Evolutionary conservation across 352 stramenopile genomes (phyloP), one percentile per base, ranked within the genome.

Genomic region (Phytophthora pinifolia): DNA sequence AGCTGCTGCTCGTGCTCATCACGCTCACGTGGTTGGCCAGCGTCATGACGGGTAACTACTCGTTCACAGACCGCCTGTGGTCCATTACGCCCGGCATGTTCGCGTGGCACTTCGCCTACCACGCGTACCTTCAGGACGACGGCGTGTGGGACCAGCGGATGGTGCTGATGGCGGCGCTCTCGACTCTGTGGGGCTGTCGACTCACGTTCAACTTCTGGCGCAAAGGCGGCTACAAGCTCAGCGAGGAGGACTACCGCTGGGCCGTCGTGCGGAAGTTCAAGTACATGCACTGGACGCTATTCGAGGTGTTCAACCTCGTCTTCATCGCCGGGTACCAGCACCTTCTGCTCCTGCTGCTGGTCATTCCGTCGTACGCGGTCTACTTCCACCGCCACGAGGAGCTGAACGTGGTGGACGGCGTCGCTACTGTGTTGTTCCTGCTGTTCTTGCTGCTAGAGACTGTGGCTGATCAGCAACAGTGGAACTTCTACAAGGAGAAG

Each of bases 231-330:
- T 98, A 97, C 67, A 70, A 57, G 3, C 94, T 91, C 67, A 77
- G 72, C 14, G 89, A 92, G 25, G 88, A 97, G 64, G 92, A 98
- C 79, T 98, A 98, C 65, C 76, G 92, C 47, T 98, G 91, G 92
- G 86, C 79, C 3, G 74, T 86, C 15, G 49, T 97, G 36, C 83
- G 83, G 9, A 73, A 92, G 48, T 65, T 76, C 20, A 73, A 92
- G 50, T 65, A 76, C 20, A 61, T 98, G 42, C 79, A 97, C 64
- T 81, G 73, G 38, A 68, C 87, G n/a, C 43, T 89, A 18, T 97
- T 90, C 76, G 67, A 93, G 37, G 35, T 96, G 46, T 96, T 98
- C 62, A 97, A 97, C 57, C 52, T 97, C 29, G 59, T 85, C 6
- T 98, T 98, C 57, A 97, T 98, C 62, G 85, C 77, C 29, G 61